Evolutionary conservation across 768 basidiomycete genomes (phyloP), one percentile per base, ranked within the genome.

Genomic region (Chalciporus piperatus): DNA sequence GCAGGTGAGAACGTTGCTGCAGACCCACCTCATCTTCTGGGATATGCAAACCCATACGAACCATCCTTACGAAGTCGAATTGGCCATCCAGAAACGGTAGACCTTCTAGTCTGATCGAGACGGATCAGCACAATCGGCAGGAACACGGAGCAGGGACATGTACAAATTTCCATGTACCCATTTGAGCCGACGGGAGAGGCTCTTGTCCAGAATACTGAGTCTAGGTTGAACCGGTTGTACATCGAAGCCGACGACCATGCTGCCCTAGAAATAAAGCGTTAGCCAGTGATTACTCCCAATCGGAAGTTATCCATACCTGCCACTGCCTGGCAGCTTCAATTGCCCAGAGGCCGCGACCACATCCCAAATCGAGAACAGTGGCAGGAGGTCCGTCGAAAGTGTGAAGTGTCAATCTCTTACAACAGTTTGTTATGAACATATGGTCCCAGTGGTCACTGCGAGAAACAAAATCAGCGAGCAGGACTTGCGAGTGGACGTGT

Each of bases 121-220:
- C 7, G 9, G 3, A 42, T 65, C 25, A 56, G 52, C 14, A 46
- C 50, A 41, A 42, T 47, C 6, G 45, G 40, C 48, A 14, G 27
- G 41, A 49, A 42, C 28, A 10, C 14, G 39, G 23, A 19, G 43
- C 19, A 7, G 44, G 54, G 43, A 32, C 20, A 16, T 69, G 77
- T 41, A 87, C 87, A 89, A 62, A 60, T 87, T 83, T 35, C 82
- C 84, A 49, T 82, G 81, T 0, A 84, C 74, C 87, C 87, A 89
- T 62, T 72, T 72, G 13, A 88, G 62, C 47, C 86, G 77, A 10
- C 66, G 63, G 2, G 78, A 67, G 6, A 86, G 57, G 43, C 74
- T 69, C 17, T 68, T 68, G 30, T 74, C 63, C 4, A 72, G 61
- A 4, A 75, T 59, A 10, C 57, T 48, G 19, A 71, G 62, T 25